Conservation (phyloP, 768 basidiomycete species). For the Hortiboletus flavorubellus region DNA sequence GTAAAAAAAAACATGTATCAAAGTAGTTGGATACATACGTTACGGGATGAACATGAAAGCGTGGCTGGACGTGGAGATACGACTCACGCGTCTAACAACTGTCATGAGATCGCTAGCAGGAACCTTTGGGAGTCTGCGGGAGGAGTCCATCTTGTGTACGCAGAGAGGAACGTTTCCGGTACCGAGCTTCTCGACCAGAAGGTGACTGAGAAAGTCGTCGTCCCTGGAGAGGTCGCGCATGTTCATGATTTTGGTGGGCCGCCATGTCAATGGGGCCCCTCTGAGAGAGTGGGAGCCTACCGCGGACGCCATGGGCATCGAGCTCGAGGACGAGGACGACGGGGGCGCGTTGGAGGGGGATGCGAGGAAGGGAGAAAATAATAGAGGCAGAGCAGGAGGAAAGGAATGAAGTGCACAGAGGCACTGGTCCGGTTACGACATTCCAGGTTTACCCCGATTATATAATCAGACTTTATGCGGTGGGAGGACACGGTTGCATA, state of each 20-base stretch:
- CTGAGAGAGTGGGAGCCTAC: slow-evolving; percentile 22
- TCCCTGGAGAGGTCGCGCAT: slow-evolving; percentile 87
- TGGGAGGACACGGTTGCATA: background rate
- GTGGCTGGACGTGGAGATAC: slow-evolving; percentile 20
- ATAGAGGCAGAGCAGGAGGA: slow-evolving; percentile 27
- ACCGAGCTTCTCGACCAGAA: slow-evolving; percentile 86
- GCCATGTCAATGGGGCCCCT: slow-evolving; percentile 50
- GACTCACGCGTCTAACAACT: slow-evolving; percentile 73
- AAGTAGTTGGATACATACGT: slow-evolving; percentile 19
- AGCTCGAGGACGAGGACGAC: slow-evolving; percentile 25
- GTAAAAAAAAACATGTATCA: slow-evolving; percentile 17
- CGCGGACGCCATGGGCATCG: slow-evolving; percentile 33
- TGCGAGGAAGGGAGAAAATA: slow-evolving; percentile 17
- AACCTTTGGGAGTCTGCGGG: slow-evolving; percentile 73
- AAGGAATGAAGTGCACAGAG: slow-evolving; percentile 20
- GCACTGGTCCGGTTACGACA: slow-evolving; percentile 35
- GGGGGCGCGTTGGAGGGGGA: slow-evolving; percentile 17
- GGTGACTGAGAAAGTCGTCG: slow-evolving; percentile 87
- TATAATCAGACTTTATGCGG: slow-evolving; percentile 14
- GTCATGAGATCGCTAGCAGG: slow-evolving; percentile 62
- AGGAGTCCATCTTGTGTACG: slow-evolving; percentile 88
- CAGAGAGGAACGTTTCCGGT: slow-evolving; percentile 75
- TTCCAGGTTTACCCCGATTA: slow-evolving; percentile 13
- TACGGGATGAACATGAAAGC: slow-evolving; percentile 27
- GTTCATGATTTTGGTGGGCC: slow-evolving; percentile 86